Base-by-base conservation (phyloP, 768 basidiomycete genomes). In the Psilocybe cyanescens region DNA sequence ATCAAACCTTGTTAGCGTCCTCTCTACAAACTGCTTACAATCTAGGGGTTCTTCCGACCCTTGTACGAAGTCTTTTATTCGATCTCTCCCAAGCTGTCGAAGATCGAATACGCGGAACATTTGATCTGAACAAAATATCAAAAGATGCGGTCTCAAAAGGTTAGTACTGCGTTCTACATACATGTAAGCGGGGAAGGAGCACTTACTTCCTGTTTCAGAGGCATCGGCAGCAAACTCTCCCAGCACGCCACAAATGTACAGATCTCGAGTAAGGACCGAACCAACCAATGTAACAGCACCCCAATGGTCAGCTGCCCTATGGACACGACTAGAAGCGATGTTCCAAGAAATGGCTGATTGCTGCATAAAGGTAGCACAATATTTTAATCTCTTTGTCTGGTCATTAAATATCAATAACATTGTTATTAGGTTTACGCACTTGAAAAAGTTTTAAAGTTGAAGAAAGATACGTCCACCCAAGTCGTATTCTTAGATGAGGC, bases 1-100 rank as follows among this genome's bases (percentile, higher is more conserved):
- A 99, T 69, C 95, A 94, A 76, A 87, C 94, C 1, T 76, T 97
- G 16, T 83, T 99, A 1, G 94, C 96, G 0, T 95, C 94, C 1
- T 94, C 97, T 0, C 81, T 99, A 11, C 97, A 99, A 79, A 98
- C 95, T 1, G 95, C 97, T 3, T 92, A 94, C 75, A 99, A 98
- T 71, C 84, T 99, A 12, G 83, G 90, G 30, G 84, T 92, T 14
- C 81, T 99, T 9, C 92, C 97, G 0, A 83, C 86, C 28, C 83
- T 98, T 5, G 92, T 98, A 3, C 86, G 90, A 59, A 85, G 85
- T 55, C 83, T 99, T 2, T 78, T 97, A 16, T 75, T 77, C 4
- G 94, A 97, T 71, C 77, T 98, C 7, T 92, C 89, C 17, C 88
- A 92, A 51, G 88, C 90, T 0, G 90, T 97, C 3, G 91, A 94